Evolutionary conservation across 2,329 filamentous ascomycete genomes (phyloP).

Genomic region (Alternaria viburni): DNA sequence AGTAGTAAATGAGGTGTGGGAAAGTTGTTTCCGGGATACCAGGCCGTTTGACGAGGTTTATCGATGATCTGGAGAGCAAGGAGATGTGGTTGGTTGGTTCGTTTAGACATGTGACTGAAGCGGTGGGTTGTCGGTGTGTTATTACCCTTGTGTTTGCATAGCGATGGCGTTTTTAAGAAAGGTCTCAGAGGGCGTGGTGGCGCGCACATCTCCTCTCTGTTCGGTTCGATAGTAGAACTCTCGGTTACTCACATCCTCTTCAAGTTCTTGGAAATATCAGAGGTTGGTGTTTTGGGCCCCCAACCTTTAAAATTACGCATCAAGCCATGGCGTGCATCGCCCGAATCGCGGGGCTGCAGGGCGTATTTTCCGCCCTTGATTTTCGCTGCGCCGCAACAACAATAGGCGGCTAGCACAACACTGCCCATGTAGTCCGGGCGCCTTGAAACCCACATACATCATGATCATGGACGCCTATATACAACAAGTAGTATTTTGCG

Average conservation of each 20-base stretch:
- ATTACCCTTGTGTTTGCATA: slow-evolving; percentile 9
- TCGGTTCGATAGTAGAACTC: not conserved
- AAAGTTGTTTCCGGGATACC: slow-evolving; percentile 93
- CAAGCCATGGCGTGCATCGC: not conserved
- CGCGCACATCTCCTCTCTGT: not conserved
- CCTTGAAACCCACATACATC: not conserved
- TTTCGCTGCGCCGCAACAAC: not conserved
- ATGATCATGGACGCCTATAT: not conserved
- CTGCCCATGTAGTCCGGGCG: not conserved
- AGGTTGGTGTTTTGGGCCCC: not conserved
- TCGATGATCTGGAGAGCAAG: slow-evolving; percentile 56
- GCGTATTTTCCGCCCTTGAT: not conserved
- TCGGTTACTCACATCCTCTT: not conserved
- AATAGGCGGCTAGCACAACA: not conserved
- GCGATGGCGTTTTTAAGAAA: slow-evolving; percentile 16
- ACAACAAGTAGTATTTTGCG: not conserved
- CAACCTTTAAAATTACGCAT: not conserved
- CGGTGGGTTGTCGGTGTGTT: not conserved
- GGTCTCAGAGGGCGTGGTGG: not conserved
- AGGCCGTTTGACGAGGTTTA: slow-evolving; percentile 97
- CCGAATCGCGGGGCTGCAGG: not conserved
- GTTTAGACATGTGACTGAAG: not conserved
- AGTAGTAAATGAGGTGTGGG: slow-evolving; percentile 97
- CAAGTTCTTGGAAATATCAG: too few species aligned
- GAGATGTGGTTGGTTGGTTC: not conserved